Evolutionary conservation across 768 basidiomycete species (phyloP).

Genomic region (Hygrophoropsis aurantiaca): DNA sequence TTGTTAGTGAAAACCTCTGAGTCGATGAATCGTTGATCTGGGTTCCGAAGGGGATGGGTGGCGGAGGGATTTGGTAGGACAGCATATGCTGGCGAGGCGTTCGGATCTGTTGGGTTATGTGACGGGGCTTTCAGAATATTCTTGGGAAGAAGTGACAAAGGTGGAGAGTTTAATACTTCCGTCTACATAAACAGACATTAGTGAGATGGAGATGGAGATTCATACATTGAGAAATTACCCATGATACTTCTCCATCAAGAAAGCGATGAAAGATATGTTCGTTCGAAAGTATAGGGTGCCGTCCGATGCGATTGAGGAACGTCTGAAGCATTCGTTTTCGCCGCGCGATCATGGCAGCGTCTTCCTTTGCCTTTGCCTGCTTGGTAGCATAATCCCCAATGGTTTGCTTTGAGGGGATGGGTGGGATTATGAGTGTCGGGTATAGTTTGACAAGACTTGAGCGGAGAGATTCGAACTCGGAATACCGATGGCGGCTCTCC

Average conservation of each 20-base stretch:
- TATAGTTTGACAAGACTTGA: constrained; percentile 82
- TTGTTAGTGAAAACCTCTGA: constrained; percentile 95
- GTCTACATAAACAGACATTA: constrained; percentile 46
- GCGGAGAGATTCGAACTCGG: constrained; percentile 94
- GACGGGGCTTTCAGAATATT: constrained; percentile 95
- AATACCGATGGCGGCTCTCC: constrained; percentile 88
- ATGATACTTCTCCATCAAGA: constrained; percentile 92
- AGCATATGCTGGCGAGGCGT: constrained; percentile 70
- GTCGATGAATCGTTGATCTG: constrained; percentile 95
- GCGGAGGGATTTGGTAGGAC: constrained; percentile 88
- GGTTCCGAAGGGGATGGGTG: constrained; percentile 83
- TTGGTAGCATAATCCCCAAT: constrained; percentile 97
- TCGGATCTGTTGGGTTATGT: constrained; percentile 86
- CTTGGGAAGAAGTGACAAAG: constrained; percentile 88
- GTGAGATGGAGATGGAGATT: constrained; percentile 1
- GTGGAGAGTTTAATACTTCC: constrained; percentile 92
- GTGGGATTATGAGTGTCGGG: constrained; percentile 95
- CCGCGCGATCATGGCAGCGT: constrained; percentile 85
- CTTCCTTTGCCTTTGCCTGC: constrained; percentile 95
- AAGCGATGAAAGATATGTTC: constrained; percentile 97
- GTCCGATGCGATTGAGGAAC: constrained; percentile 85
- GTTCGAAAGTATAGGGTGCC: constrained; percentile 93
- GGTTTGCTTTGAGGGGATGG: constrained; percentile 96
- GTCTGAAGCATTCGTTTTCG: constrained; percentile 95
- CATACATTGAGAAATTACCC: constrained; percentile 53